phyloP scores from a whole-genome alignment of 169 alveolate genomes.

The Pseudocohnilembus persalinus region DNA sequence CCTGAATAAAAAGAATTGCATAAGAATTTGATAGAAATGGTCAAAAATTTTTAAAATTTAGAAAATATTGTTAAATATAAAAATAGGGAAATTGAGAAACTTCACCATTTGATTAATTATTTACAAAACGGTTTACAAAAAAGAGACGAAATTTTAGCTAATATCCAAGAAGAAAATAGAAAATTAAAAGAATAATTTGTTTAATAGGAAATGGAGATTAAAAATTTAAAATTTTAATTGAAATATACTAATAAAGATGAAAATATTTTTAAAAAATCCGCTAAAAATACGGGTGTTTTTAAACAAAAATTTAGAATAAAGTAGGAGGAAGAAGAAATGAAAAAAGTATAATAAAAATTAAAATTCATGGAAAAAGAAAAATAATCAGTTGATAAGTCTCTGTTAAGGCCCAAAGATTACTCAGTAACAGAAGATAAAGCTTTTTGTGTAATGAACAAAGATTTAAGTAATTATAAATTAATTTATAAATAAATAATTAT shows the following conservation, averaged over 20 bases:
- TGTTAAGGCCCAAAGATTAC: neutral
- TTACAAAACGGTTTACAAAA: constrained; percentile 5
- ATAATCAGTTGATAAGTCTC: neutral
- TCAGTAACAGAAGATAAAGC: neutral
- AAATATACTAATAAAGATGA: too few relatives aligned
- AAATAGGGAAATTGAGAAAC: constrained; percentile 16
- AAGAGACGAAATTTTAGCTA: constrained; percentile 20
- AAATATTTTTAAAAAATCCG: too few relatives aligned
- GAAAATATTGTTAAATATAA: constrained; percentile 23
- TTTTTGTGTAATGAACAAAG: neutral
- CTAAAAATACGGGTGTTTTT: too few relatives aligned
- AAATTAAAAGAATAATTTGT: constrained; percentile 10
- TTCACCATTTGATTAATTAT: constrained; percentile 6
- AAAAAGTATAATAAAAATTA: too few relatives aligned
- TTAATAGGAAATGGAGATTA: neutral
- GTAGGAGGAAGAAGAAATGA: too few relatives aligned
- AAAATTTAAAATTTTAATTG: too few relatives aligned
- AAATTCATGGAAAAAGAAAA: neutral
- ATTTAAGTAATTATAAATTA: neutral
- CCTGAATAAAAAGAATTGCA: constrained; percentile 15
- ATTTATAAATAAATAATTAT: too few relatives aligned
- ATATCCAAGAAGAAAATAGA: constrained; percentile 18
- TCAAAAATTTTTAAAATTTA: constrained; percentile 3
- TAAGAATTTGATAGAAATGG: constrained; percentile 9
- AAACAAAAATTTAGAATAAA: too few relatives aligned